phyloP scores from a whole-genome alignment of 169 alveolate species.

The Theileria sp. region DNA sequence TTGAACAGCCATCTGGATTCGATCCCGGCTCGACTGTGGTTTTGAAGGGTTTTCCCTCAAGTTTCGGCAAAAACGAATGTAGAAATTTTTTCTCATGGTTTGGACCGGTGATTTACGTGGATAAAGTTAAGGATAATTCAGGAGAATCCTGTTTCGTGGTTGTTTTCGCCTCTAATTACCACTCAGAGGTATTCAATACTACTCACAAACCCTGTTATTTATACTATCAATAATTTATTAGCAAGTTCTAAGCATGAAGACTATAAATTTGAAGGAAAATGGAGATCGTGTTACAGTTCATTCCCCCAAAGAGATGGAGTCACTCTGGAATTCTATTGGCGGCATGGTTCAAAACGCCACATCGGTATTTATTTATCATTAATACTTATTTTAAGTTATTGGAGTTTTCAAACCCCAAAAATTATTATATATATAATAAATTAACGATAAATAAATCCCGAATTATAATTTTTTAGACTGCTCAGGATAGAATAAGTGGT shows the following conservation, averaged over 20 bases:
- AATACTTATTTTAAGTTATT: background rate
- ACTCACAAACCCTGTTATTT: background rate
- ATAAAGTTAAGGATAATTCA: conserved; percentile 44
- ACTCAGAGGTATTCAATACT: conserved; percentile 61
- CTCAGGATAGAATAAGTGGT: conserved; percentile 3
- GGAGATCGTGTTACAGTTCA: conserved; percentile 8
- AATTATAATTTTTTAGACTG: background rate
- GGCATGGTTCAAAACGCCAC: conserved; percentile 45
- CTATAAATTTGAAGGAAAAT: conserved; percentile 5
- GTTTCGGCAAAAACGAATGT: conserved; percentile 63
- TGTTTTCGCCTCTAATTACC: conserved; percentile 67
- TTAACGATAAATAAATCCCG: background rate
- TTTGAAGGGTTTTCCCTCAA: conserved; percentile 67
- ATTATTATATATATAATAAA: background rate
- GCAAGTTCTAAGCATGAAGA: conserved; percentile 41
- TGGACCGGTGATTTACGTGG: conserved; percentile 74
- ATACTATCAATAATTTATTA: background rate
- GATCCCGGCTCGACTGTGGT: conserved; percentile 75
- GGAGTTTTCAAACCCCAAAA: background rate
- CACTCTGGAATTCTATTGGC: conserved; percentile 64
- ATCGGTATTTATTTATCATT: conserved; percentile 37
- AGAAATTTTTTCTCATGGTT: conserved; percentile 74
- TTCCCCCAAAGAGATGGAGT: conserved; percentile 35
- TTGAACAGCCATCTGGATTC: conserved; percentile 65
- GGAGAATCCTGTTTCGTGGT: conserved; percentile 62